Percentiles rank a stretch among this genome's conserved stretches.
These are phyloP conservation scores for Termitomyces eurrhizus DNA, from an alignment of 768 basidiomycete genomes.

Conservation along the genomic window DNA sequence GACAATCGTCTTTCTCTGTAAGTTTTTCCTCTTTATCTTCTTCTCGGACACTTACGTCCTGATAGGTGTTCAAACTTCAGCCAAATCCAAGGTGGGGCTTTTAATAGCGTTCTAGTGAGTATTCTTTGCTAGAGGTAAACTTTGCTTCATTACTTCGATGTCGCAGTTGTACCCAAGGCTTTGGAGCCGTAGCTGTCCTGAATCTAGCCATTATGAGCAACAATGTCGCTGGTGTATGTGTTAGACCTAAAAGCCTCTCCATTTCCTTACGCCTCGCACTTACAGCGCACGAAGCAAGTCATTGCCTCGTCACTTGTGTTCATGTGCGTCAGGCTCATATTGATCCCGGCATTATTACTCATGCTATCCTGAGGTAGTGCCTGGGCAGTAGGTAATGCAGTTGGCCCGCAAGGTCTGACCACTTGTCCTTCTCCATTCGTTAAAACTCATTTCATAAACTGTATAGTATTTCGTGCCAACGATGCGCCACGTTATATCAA, in stretches of 20 bases:
- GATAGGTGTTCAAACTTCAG: conserved; percentile 34
- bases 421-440: background rate
- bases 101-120: conserved; percentile 47
- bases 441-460: background rate
- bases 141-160: background rate
- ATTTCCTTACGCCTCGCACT: background rate
- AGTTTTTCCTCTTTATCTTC: background rate
- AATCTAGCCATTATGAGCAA: conserved; percentile 44
- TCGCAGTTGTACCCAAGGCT: conserved; percentile 41
- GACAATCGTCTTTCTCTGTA: conserved; percentile 44
- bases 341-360: background rate
- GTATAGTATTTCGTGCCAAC: conserved; percentile 38
- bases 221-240: conserved; percentile 39
- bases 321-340: conserved; percentile 24
- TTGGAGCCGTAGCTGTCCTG: conserved; percentile 42
- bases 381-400: conserved; percentile 49
- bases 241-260: background rate
- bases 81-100: conserved; percentile 40
- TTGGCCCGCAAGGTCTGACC: conserved; percentile 37
- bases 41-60: background rate
- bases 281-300: conserved; percentile 44
- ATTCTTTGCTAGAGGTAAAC: background rate
- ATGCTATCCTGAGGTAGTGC: conserved; percentile 23
- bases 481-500: conserved; percentile 45
- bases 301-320: conserved; percentile 45